Evolutionary conservation across 345 rosid species (phyloP).

Genomic region (Populus davidiana): DNA sequence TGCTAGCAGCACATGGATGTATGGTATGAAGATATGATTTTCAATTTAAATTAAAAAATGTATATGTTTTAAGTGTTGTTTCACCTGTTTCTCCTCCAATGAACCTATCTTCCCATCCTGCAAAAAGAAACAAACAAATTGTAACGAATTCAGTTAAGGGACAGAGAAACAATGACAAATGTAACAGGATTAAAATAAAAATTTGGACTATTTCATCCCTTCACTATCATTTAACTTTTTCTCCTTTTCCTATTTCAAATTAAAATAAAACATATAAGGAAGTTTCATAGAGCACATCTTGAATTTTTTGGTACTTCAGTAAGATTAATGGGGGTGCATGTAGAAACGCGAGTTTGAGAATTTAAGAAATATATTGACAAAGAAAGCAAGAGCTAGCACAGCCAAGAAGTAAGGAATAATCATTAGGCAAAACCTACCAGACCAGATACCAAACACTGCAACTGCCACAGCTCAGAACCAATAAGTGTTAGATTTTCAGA

Average conservation of each 20-base stretch:
- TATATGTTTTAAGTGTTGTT: not conserved
- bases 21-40: not conserved
- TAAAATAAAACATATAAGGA: not conserved
- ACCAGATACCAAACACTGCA: conserved; percentile 58
- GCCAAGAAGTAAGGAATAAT: not conserved
- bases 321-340: not conserved
- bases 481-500: conserved; percentile 54
- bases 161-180: not conserved
- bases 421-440: conserved; percentile 52
- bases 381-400: not conserved
- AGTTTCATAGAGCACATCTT: not conserved
- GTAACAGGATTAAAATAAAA: not conserved
- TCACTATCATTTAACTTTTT: not conserved
- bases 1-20: not conserved
- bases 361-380: not conserved
- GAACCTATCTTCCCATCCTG: conserved; percentile 82
- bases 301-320: not conserved
- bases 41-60: not conserved
- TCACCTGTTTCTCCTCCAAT: conserved; percentile 84
- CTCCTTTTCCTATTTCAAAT: not conserved
- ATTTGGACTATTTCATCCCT: not conserved
- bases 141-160: not conserved
- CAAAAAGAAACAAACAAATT: conserved; percentile 11
- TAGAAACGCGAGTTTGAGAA: not conserved
- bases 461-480: conserved; percentile 53